Evolutionary conservation across 2,329 filamentous ascomycete genomes (phyloP).

Genomic region (Pyricularia grisea): DNA sequence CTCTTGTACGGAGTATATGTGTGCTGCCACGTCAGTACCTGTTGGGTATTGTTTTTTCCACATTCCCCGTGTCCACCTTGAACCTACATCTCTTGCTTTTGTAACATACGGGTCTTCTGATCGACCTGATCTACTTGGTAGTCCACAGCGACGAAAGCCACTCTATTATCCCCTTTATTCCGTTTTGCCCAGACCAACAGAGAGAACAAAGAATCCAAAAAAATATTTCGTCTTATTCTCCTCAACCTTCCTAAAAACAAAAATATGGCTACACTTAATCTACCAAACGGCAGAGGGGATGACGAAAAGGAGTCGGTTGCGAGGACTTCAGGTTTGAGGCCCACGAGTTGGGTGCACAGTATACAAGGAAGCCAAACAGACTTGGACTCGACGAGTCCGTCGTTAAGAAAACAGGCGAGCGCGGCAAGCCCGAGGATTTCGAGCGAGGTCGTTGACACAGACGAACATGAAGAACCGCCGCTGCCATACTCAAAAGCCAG

Average conservation of each 20-base stretch:
- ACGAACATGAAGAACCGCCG: background rate
- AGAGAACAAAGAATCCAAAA: background rate
- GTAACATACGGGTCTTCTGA: background rate
- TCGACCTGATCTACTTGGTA: background rate
- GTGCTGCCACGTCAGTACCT: background rate
- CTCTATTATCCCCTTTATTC: background rate
- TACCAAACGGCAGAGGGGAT: background rate
- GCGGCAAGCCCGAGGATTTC: background rate
- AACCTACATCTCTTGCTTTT: background rate
- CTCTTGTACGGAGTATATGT: background rate
- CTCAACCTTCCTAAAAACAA: too few species aligned
- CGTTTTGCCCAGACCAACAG: too few species aligned
- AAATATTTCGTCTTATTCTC: too few species aligned
- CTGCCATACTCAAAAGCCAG: constrained; percentile 33
- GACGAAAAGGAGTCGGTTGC: background rate
- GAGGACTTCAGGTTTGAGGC: background rate
- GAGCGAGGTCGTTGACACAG: background rate
- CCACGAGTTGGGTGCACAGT: background rate
- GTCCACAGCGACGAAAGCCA: background rate
- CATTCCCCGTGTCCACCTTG: background rate
- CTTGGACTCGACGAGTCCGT: background rate
- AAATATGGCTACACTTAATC: background rate
- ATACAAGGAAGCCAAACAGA: background rate
- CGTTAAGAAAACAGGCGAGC: background rate
- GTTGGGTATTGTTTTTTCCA: background rate